Percentiles rank a stretch among this genome's conserved stretches.
Conservation (phyloP, 2,329 filamentous ascomycete species). For the Alternaria triticimaculans region DNA sequence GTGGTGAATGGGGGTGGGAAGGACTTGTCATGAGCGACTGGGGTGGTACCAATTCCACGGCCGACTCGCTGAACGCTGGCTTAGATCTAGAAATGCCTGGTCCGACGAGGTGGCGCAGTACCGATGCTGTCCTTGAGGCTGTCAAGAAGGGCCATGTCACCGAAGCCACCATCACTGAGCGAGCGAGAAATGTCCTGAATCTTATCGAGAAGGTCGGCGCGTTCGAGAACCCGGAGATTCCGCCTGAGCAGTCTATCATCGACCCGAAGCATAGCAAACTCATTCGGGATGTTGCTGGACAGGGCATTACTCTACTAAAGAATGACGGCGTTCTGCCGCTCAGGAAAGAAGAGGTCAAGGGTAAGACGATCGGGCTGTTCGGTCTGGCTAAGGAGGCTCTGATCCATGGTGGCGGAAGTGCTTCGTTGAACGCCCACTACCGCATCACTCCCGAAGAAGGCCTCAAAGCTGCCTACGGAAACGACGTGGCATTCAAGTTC, state of each 20-base stretch:
- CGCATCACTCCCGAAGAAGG: conserved; percentile 37
- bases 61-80: conserved; percentile 45
- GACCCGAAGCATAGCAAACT: conserved; percentile 65
- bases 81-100: conserved; percentile 50
- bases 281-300: conserved; percentile 68
- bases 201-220: conserved; percentile 73
- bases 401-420: conserved; percentile 46
- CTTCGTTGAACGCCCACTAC: conserved; percentile 35
- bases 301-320: conserved; percentile 75
- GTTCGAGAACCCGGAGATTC: conserved; percentile 63
- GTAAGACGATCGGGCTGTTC: conserved; percentile 71
- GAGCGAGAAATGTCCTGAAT: conserved; percentile 54
- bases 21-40: conserved; percentile 73
- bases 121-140: conserved; percentile 63
- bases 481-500: conserved; percentile 41
- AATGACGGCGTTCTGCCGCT: conserved; percentile 72
- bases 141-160: conserved; percentile 58
- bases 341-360: conserved; percentile 61
- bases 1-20: conserved; percentile 75
- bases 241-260: conserved; percentile 67
- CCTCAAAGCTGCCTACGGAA: conserved; percentile 33
- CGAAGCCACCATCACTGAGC: conserved; percentile 39
- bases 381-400: conserved; percentile 65
- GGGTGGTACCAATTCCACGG: conserved; percentile 51
- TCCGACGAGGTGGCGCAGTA: conserved; percentile 70